These are phyloP conservation scores for Peziza echinospora DNA, from an alignment of 495 filamentous ascomycete species.

Conservation along the genomic window DNA sequence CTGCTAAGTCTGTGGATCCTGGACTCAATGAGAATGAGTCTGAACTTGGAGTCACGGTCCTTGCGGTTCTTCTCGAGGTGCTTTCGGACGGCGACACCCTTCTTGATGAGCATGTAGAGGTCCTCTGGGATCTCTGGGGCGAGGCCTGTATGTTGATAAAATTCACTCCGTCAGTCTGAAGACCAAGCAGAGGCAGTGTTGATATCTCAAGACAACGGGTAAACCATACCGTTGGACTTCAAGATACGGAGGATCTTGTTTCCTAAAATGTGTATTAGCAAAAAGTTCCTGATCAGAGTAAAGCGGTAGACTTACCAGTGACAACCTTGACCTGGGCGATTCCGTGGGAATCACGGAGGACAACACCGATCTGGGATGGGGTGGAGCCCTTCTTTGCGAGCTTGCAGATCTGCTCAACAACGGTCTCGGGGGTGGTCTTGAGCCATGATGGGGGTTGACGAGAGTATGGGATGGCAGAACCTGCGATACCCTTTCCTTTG, in stretches of 20 bases:
- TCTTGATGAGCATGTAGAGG: conserved; percentile 98
- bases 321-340: conserved; percentile 92
- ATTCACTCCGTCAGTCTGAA: conserved; percentile 89
- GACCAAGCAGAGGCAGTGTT: conserved; percentile 81
- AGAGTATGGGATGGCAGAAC: conserved; percentile 89
- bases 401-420: conserved; percentile 98
- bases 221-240: conserved; percentile 68
- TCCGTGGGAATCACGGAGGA: conserved; percentile 91
- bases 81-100: conserved; percentile 99
- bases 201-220: conserved; percentile 8
- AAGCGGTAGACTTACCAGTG: conserved; percentile 46
- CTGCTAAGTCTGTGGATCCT: conserved; percentile 46
- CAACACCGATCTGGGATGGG: conserved; percentile 94
- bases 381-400: conserved; percentile 93
- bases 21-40: conserved; percentile 98
- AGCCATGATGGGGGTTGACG: conserved; percentile 70
- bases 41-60: conserved; percentile 99
- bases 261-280: conserved; percentile 31
- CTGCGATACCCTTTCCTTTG: conserved; percentile 96
- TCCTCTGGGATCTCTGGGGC: conserved; percentile 95
- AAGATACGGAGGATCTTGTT: conserved; percentile 99
- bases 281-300: not conserved
- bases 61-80: conserved; percentile 99
- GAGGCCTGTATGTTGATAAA: conserved; percentile 51
- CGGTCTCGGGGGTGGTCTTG: conserved; percentile 38